Evolutionary conservation across 2,329 filamentous ascomycete genomes (phyloP).

Genomic region (Pyricularia sp.): DNA sequence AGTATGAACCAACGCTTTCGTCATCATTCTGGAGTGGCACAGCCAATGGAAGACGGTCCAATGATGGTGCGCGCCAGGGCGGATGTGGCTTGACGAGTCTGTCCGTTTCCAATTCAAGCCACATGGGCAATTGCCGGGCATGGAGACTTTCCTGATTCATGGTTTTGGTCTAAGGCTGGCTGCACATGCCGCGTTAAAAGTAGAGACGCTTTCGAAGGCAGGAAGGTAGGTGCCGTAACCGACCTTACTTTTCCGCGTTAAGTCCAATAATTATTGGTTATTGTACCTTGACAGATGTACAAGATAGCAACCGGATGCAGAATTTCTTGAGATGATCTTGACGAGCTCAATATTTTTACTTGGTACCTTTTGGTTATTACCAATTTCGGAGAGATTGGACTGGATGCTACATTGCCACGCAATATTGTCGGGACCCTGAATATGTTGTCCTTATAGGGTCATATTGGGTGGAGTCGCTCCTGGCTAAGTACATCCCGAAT

Average conservation of each 20-base stretch:
- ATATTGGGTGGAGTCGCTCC: neutral
- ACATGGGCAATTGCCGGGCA: neutral
- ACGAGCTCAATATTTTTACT: neutral
- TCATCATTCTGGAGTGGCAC: neutral
- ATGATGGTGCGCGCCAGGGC: neutral
- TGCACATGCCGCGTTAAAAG: too few species aligned
- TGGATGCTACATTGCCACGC: neutral
- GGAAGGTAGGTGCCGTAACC: too few species aligned
- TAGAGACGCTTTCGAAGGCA: too few species aligned
- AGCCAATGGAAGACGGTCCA: neutral
- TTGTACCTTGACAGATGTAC: neutral
- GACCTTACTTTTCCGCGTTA: neutral
- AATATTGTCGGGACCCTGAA: neutral
- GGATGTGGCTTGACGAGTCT: neutral
- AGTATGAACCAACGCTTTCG: neutral
- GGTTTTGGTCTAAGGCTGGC: too few species aligned
- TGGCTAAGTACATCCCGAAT: neutral
- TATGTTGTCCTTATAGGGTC: neutral
- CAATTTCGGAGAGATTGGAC: neutral
- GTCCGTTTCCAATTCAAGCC: neutral
- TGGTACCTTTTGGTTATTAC: neutral
- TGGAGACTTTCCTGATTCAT: too few species aligned
- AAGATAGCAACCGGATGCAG: neutral
- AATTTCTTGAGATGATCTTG: neutral
- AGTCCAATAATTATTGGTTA: neutral